Base-by-base conservation (phyloP, 495 filamentous ascomycete species). In the Bryoglossum gracile region DNA sequence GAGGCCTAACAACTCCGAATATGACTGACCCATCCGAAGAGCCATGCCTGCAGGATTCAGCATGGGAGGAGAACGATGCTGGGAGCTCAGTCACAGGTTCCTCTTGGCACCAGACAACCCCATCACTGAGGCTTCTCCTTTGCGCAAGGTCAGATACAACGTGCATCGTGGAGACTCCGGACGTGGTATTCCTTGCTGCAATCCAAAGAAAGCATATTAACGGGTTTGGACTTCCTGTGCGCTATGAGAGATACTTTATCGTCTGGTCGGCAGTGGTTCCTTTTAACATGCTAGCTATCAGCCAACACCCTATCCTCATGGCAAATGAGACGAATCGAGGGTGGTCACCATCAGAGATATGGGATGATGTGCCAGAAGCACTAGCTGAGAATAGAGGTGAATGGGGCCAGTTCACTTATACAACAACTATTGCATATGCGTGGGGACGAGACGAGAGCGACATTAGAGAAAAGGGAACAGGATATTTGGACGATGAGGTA, bases 331-430 rank as follows among this genome's bases (percentile, higher is more conserved):
- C 66, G 5, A 63, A 59, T 30, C 49, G 39, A 2, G 66, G 66
- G 4, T 69, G 64, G 58, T 47, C 58, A 8, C 46, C 61, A 14
- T 48, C 50, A 0, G 55, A 69, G 46, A 66, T 59, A 26, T 69
- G 66, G 66, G 57, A 62, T 34, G 65, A 61, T 11, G 58, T 63
- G 30, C 41, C 50, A 44, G 35, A 38, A 21, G 22, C 17, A 26
- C 17, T 17, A 19, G 16, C 39, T 2, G 43, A 45, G 25, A 52
- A 49, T 16, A 61, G 59, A 25, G 25, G 23, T 2, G 46, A 55
- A 26, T 69, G 66, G 66, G 66, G 63, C 0, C 59, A 58, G 25
- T 67, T 69, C 46, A 68, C 66, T 2, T 68, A 69, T 48, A 67
- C 66, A 18, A 65, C 66, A 3, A 64, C 62, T 26, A 64, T 68